A percentile compares a stretch with the other conserved stretches of the same genome.
Evolutionary conservation across 176 grass and related monocot species (phyloP).

Genomic region (Oropetium thomaeum): DNA sequence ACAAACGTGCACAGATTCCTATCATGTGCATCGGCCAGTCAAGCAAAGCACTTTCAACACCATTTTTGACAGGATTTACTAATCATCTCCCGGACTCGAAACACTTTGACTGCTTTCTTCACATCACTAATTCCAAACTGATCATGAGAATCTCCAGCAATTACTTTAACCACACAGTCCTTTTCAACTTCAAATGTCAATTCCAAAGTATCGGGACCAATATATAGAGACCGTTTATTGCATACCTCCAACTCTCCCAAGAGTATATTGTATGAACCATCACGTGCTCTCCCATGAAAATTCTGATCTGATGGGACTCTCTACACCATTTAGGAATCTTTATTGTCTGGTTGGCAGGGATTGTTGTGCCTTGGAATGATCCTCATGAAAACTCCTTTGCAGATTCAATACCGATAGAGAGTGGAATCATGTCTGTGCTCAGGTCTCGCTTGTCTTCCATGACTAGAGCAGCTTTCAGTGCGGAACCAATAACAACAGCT

Average conservation of each 20-base stretch:
- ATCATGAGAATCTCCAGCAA: not conserved
- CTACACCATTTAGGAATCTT: conserved; percentile 3
- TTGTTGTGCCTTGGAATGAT: not conserved
- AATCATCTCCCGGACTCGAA: not conserved
- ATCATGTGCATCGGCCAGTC: not conserved
- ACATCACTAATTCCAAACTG: not conserved
- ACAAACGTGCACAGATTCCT: not conserved
- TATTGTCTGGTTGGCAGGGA: not conserved
- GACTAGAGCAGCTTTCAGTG: conserved; percentile 1
- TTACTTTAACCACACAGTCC: not conserved
- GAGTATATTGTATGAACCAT: not conserved
- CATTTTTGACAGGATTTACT: not conserved
- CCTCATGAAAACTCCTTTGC: not conserved
- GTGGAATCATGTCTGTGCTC: not conserved
- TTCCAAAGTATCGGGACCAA: not conserved
- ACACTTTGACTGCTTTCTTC: not conserved
- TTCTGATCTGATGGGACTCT: not conserved
- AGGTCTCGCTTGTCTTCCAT: not conserved
- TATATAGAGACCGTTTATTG: not conserved
- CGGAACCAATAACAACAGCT: conserved; percentile 5
- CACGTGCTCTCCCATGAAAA: not conserved
- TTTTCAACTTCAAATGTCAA: conserved; percentile 14
- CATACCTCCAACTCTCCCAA: not conserved
- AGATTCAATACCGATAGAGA: not conserved
- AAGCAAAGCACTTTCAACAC: not conserved